Evolutionary conservation across 2,329 filamentous ascomycete genomes (phyloP).

Genomic region (Paracoccidioides brasiliensis): DNA sequence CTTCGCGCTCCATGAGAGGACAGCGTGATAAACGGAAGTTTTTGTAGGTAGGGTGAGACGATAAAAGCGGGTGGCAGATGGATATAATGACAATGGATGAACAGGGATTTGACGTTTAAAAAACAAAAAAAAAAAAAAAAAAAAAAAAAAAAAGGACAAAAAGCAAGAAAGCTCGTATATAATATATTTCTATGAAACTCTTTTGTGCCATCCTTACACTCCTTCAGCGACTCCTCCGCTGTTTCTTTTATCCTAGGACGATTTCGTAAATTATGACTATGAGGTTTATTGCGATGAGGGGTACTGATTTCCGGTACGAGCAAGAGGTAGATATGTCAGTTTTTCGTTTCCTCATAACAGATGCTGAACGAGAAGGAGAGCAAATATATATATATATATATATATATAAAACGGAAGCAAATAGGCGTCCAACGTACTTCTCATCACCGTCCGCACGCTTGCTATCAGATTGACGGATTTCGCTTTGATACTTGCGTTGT

Average conservation of each 20-base stretch:
- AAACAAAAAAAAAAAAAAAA: not conserved
- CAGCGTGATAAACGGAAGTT: too few species aligned
- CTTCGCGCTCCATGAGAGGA: too few species aligned
- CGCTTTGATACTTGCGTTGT: slow-evolving; percentile 68
- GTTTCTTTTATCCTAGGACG: slow-evolving; percentile 48
- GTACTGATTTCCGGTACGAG: slow-evolving; percentile 43
- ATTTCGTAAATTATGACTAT: slow-evolving; percentile 74
- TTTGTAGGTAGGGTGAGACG: too few species aligned
- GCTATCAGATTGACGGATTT: slow-evolving; percentile 83
- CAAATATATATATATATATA: too few species aligned
- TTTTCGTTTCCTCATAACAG: not conserved
- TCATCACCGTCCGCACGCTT: slow-evolving; percentile 81
- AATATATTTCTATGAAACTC: not conserved
- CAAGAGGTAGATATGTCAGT: not conserved
- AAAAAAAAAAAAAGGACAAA: not conserved
- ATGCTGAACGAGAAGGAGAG: not conserved
- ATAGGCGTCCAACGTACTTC: slow-evolving; percentile 51
- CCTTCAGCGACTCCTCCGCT: not conserved
- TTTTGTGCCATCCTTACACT: not conserved
- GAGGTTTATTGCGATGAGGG: slow-evolving; percentile 70
- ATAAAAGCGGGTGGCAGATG: too few species aligned
- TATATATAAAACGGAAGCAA: too few species aligned
- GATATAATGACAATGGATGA: too few species aligned
- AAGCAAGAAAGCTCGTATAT: not conserved
- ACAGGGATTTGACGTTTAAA: too few species aligned